phyloP scores from a whole-genome alignment of 2,329 filamentous ascomycete genomes.

The Phyllosticta citribraziliensis region DNA sequence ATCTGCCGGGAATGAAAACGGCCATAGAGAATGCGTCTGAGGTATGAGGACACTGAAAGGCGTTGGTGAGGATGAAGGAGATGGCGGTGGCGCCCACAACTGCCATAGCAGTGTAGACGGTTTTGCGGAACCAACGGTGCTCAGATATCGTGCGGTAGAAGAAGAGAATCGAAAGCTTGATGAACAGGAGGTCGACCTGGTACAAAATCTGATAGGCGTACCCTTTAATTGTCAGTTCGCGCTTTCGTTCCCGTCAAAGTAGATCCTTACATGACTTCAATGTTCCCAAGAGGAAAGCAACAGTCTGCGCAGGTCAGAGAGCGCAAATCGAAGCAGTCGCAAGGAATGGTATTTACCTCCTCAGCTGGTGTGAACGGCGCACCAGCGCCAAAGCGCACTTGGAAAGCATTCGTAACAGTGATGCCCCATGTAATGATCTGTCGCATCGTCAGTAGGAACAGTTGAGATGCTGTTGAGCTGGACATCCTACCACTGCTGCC shows the following conservation, averaged over 20 bases:
- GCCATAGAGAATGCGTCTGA: conserved; percentile 20
- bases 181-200: conserved; percentile 19
- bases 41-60: conserved; percentile 25
- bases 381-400: conserved; percentile 22
- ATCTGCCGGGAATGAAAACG: conserved; percentile 19
- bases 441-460: neutral
- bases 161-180: conserved; percentile 25
- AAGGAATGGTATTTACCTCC: neutral
- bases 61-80: conserved; percentile 18
- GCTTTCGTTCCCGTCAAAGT: no score
- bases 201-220: conserved; percentile 23
- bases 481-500: neutral
- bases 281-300: conserved; percentile 8
- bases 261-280: conserved; percentile 12
- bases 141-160: conserved; percentile 29
- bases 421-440: conserved; percentile 28
- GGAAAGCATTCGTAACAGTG: conserved; percentile 26
- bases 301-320: neutral
- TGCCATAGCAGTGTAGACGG: conserved; percentile 21
- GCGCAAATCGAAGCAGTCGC: no score
- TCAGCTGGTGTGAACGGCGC: conserved; percentile 13
- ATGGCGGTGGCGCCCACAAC: conserved; percentile 24
- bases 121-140: conserved; percentile 21
- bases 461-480: neutral
- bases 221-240: conserved; percentile 7